Conservation (phyloP, 768 basidiomycete genomes). For the Dacryopinax spathularia region DNA sequence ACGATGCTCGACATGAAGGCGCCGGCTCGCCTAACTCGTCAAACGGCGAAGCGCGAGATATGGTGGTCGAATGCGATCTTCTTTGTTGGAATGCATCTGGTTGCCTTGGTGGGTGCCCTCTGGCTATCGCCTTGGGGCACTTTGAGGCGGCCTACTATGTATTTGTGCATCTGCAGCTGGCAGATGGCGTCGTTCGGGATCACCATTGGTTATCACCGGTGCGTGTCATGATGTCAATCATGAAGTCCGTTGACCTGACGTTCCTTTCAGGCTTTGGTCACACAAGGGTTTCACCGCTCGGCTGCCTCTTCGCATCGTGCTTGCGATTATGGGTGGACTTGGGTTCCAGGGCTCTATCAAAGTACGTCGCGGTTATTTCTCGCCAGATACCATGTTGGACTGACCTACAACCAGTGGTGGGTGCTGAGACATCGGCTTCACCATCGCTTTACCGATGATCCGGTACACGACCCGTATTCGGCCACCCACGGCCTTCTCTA, state of each 20-base stretch:
- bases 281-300: constrained; percentile 54
- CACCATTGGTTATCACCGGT: constrained; percentile 60
- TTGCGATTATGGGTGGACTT: constrained; percentile 54
- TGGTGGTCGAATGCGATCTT: constrained; percentile 55
- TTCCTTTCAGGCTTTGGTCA: constrained; percentile 37
- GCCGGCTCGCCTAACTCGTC: background rate
- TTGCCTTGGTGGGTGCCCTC: constrained; percentile 39
- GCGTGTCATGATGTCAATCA: background rate
- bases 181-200: constrained; percentile 65
- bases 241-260: background rate
- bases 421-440: constrained; percentile 55
- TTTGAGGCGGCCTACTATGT: constrained; percentile 33
- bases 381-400: too few relatives aligned
- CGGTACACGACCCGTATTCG: constrained; percentile 54
- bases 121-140: constrained; percentile 33
- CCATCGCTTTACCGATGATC: constrained; percentile 62
- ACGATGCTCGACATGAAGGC: background rate
- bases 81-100: constrained; percentile 43
- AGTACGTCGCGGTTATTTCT: constrained; percentile 26
- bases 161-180: constrained; percentile 47
- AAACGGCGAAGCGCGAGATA: constrained; percentile 15
- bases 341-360: constrained; percentile 73
- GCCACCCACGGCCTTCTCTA: constrained; percentile 60
- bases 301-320: constrained; percentile 37
- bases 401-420: constrained; percentile 32